Evolutionary conservation across 768 basidiomycete genomes (phyloP).

Genomic region (Boletus insuetus): DNA sequence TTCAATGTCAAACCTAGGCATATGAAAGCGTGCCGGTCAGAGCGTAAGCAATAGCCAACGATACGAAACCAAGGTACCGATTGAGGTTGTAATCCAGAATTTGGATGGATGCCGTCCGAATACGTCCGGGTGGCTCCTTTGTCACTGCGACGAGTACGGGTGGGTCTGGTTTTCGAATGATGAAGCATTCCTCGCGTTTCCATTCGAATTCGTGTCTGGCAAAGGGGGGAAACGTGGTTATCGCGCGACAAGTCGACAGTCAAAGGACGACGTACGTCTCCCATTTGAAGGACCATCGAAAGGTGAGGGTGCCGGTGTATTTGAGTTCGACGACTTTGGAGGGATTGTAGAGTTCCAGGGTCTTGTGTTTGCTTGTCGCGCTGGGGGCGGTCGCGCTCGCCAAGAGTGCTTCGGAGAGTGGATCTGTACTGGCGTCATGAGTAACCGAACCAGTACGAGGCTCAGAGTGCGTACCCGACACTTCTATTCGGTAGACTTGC

Average conservation of each 20-base stretch:
- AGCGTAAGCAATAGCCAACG: background rate
- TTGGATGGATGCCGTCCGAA: slow-evolving; percentile 66
- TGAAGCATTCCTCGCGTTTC: slow-evolving; percentile 80
- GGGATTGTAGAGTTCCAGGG: slow-evolving; percentile 74
- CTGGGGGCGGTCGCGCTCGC: slow-evolving; percentile 64
- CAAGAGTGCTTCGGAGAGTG: slow-evolving; percentile 67
- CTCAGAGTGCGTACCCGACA: slow-evolving; percentile 49
- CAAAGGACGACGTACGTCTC: slow-evolving; percentile 57
- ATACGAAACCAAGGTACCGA: slow-evolving; percentile 39
- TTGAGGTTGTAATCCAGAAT: slow-evolving; percentile 85
- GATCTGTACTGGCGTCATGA: slow-evolving; percentile 47
- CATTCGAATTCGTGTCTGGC: slow-evolving; percentile 80
- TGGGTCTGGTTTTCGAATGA: slow-evolving; percentile 83
- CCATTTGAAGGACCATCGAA: slow-evolving; percentile 80
- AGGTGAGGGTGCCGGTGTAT: slow-evolving; percentile 68
- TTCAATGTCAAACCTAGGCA: slow-evolving; percentile 70
- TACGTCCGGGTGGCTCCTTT: slow-evolving; percentile 65
- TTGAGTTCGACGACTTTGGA: slow-evolving; percentile 67
- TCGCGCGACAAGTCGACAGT: background rate
- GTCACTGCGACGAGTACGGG: slow-evolving; percentile 82
- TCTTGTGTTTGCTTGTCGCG: slow-evolving; percentile 68
- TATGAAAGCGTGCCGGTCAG: background rate
- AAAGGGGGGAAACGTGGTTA: background rate
- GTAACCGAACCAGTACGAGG: background rate
- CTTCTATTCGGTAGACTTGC: slow-evolving; percentile 56